These are phyloP conservation scores for Fusarium dlaminii DNA, from an alignment of 2,329 filamentous ascomycete species.

Conservation along the genomic window DNA sequence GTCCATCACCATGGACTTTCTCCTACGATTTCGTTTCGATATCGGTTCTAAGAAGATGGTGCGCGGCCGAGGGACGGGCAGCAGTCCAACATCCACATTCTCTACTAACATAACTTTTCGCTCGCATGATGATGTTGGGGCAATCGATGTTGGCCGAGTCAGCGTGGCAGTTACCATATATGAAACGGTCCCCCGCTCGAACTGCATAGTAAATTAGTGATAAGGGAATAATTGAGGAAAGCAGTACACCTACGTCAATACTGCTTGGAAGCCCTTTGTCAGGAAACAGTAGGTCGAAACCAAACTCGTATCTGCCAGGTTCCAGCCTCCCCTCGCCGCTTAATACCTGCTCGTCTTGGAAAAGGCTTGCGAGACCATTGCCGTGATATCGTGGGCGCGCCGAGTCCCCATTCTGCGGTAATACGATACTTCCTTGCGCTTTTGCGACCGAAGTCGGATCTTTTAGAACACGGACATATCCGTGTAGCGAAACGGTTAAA, in stretches of 20 bases:
- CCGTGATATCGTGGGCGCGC: conserved; percentile 69
- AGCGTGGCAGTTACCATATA: conserved; percentile 92
- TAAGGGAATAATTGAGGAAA: neutral
- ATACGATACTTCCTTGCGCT: conserved; percentile 56
- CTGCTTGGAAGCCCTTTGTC: conserved; percentile 82
- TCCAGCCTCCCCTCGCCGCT: conserved; percentile 81
- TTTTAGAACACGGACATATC: conserved; percentile 82
- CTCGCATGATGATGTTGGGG: conserved; percentile 81
- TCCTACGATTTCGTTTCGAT: conserved; percentile 73
- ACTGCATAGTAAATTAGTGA: conserved; percentile 62
- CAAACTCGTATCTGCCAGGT: conserved; percentile 80
- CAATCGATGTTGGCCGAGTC: conserved; percentile 87
- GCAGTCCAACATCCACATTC: conserved; percentile 82
- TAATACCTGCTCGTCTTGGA: conserved; percentile 82
- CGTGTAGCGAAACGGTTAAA: conserved; percentile 79
- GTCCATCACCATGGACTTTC: conserved; percentile 60
- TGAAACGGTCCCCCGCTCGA: conserved; percentile 91
- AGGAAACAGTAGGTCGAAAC: conserved; percentile 78
- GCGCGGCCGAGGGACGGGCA: conserved; percentile 78
- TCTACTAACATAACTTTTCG: conserved; percentile 83
- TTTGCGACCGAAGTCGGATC: conserved; percentile 67
- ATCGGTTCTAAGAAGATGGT: conserved; percentile 90
- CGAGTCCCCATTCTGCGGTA: conserved; percentile 51
- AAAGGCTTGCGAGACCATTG: conserved; percentile 82
- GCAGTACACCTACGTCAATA: conserved; percentile 77